Evolutionary conservation across 139 green algal genomes (phyloP), one percentile per base, ranked within the genome.

Genomic region (Ettlia oleoabundans): DNA sequence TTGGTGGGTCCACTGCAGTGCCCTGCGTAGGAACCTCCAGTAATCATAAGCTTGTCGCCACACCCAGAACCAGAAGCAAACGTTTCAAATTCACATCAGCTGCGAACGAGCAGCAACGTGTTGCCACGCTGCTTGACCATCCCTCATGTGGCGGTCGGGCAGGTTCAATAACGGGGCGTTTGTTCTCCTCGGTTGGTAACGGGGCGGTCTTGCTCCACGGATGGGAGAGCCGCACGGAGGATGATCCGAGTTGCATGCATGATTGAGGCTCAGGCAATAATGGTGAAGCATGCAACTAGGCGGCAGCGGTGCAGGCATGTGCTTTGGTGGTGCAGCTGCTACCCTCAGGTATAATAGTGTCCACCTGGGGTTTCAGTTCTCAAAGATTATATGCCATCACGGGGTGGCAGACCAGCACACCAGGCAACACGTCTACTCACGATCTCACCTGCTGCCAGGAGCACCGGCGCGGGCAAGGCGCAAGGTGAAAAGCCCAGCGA

Each of bases 321-420:
- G 47, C 32, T 67, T 21, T 38, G n/a, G 62, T 35, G 62, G 40
- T n/a, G n/a, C n/a, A n/a, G n/a, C 62, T 72, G 65, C 65, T n/a
- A 72, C 84, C 84, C 84, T 88, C 84, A 88, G 84, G 77, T 33
- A 66, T 58, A 74, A 52, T 84, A 43, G 51, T 86, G 58, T 86
- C 80, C 62, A 89, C 74, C 81, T 67, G 22, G 7, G 53, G 75
- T 62, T 86, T 89, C 80, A 77, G 85, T 84, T 89, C 85, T 89
- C 85, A 89, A 89, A 89, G 85, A 89, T 89, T 89, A 78, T 52
- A 28, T 55, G 42, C 47, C 84, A 88, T 88, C 84, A 86, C 28
- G 21, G 84, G 84, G 84, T 40, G 33, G 30, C n/a, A 41, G 8
- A 58, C 63, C 63, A 6, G n/a, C 8, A 21, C 30, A 38, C 18